phyloP scores from a whole-genome alignment of 345 rosid species.

The Punica granatum region DNA sequence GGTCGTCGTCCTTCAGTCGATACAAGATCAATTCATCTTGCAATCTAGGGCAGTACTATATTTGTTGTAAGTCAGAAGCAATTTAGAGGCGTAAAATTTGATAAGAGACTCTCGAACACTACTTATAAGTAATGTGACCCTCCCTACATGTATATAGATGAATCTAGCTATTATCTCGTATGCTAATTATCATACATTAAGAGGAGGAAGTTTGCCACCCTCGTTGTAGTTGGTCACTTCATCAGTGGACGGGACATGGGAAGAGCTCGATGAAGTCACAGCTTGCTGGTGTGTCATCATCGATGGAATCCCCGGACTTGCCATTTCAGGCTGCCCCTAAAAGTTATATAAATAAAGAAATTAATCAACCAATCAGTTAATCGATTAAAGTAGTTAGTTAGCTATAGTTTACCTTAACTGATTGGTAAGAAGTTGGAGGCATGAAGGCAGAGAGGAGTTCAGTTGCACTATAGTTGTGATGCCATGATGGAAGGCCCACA shows the following conservation, averaged over 20 bases:
- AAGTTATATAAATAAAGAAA: background rate
- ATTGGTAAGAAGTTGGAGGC: background rate
- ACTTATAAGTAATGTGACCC: background rate
- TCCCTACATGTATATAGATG: background rate
- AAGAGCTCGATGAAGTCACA: slow-evolving; percentile 8
- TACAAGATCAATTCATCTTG: too few relatives aligned
- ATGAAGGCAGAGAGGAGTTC: slow-evolving; percentile 5
- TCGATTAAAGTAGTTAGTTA: too few relatives aligned
- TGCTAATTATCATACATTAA: background rate
- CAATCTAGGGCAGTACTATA: background rate
- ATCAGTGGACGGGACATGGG: background rate
- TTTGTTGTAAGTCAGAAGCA: background rate
- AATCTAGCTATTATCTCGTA: background rate
- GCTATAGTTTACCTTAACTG: background rate
- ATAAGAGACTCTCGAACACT: background rate
- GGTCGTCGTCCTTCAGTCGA: too few relatives aligned
- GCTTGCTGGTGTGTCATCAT: slow-evolving; percentile 6
- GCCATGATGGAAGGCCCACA: slow-evolving; percentile 4
- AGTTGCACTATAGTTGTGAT: background rate
- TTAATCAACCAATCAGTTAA: too few relatives aligned
- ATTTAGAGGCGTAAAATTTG: background rate
- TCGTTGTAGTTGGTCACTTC: slow-evolving; percentile 8
- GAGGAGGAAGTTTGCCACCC: slow-evolving; percentile 2
- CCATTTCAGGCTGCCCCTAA: background rate
- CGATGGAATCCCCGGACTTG: background rate